Percentiles rank a stretch among this genome's conserved stretches.
Conservation (phyloP, 129 eudicot species). For the Ambrosia artemisiifolia region DNA sequence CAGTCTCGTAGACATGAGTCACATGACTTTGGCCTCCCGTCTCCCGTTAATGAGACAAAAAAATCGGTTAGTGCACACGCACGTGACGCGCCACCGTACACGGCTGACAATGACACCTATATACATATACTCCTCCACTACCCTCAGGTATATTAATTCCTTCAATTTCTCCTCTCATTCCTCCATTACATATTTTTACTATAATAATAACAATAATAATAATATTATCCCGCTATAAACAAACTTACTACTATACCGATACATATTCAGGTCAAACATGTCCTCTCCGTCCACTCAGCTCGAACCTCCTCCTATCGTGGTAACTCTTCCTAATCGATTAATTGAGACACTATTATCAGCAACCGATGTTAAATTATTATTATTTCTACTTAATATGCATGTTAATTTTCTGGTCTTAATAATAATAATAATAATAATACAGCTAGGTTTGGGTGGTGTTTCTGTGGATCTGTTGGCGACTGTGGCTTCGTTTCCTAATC, state of each 20-base stretch:
- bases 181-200: too few species aligned
- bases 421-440: not conserved
- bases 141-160: too few species aligned
- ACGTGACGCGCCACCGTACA: slow-evolving; percentile 28
- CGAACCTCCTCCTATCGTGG: slow-evolving; percentile 51
- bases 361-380: not conserved
- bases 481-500: slow-evolving; percentile 73
- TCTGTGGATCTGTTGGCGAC: slow-evolving; percentile 68
- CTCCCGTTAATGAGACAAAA: slow-evolving; percentile 1
- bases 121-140: slow-evolving; percentile 16
- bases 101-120: slow-evolving; percentile 22
- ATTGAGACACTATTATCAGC: not conserved
- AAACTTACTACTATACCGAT: not conserved
- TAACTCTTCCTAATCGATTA: slow-evolving; percentile 17
- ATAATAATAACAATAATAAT: too few species aligned
- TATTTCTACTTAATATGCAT: not conserved
- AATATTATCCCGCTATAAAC: too few species aligned
- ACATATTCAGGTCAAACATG: slow-evolving; percentile 50
- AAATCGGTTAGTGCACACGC: slow-evolving; percentile 2
- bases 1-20: too few species aligned
- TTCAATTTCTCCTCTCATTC: slow-evolving; percentile 17
- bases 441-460: slow-evolving; percentile 73
- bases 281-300: slow-evolving; percentile 38
- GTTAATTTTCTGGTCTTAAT: not conserved
- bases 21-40: too few species aligned